Percentiles rank a stretch among this genome's conserved stretches.
These are phyloP conservation scores for Heteromeles arbutifolia DNA, from an alignment of 306 rosid species.

Conservation along the genomic window DNA sequence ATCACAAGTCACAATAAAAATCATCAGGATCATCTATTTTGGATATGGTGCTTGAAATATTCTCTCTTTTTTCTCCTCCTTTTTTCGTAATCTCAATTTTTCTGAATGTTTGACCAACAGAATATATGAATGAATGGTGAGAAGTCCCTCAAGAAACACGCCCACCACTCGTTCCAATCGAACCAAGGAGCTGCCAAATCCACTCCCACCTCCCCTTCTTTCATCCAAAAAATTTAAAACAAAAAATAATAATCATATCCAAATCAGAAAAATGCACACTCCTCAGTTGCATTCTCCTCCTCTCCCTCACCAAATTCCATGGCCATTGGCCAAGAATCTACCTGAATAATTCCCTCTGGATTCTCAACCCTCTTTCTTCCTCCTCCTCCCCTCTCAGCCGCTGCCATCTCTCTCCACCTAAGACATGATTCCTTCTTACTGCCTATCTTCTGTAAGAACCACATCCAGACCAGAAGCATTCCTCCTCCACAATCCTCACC, in stretches of 20 bases:
- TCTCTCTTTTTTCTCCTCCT: neutral
- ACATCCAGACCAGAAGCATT: slow-evolving; percentile 10
- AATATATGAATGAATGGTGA: slow-evolving; percentile 2
- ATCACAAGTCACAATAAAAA: no score
- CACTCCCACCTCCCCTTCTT: slow-evolving; percentile 21
- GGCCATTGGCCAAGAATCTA: slow-evolving; percentile 43
- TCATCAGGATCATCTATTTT: neutral
- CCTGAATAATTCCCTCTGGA: slow-evolving; percentile 37
- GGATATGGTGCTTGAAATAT: neutral
- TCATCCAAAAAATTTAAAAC: neutral
- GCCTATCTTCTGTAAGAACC: slow-evolving; percentile 48
- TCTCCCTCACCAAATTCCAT: slow-evolving; percentile 38
- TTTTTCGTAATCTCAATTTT: neutral
- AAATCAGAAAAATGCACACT: slow-evolving; percentile 26
- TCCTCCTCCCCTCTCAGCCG: neutral
- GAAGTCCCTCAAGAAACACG: neutral
- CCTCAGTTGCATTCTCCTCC: slow-evolving; percentile 16
- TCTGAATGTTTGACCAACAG: neutral
- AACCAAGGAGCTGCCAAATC: slow-evolving; percentile 39
- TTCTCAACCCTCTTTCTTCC: slow-evolving; percentile 5
- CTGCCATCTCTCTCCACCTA: neutral
- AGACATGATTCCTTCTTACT: slow-evolving; percentile 54
- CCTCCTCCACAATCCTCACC: slow-evolving; percentile 25
- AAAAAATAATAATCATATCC: neutral
- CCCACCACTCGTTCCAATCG: slow-evolving; percentile 54